Conservation (phyloP, 805 yeast species). For the Saturnispora saitoi region DNA sequence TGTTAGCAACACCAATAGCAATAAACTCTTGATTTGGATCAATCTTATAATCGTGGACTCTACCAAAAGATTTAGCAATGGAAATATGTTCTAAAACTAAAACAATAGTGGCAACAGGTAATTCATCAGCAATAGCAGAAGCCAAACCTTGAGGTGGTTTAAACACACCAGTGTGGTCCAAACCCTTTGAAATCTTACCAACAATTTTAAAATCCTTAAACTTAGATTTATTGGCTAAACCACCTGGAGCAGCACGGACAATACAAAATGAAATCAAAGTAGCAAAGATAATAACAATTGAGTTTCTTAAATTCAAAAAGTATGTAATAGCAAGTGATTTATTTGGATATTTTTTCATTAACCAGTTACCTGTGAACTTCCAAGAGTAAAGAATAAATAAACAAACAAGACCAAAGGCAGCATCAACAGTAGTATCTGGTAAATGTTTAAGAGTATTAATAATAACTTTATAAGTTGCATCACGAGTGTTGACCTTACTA, state of each 20-base stretch:
- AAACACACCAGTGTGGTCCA: slow-evolving; percentile 69
- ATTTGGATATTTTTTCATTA: slow-evolving; percentile 58
- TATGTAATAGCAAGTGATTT: slow-evolving; percentile 53
- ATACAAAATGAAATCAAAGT: slow-evolving; percentile 78
- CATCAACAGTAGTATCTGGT: slow-evolving; percentile 62
- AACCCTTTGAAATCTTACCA: slow-evolving; percentile 78
- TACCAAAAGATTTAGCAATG: slow-evolving; percentile 86
- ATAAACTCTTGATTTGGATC: slow-evolving; percentile 89
- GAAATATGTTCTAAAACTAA: slow-evolving; percentile 87
- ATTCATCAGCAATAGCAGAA: slow-evolving; percentile 55
- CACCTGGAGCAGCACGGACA: slow-evolving; percentile 35
- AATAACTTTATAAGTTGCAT: slow-evolving; percentile 58
- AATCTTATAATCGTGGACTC: slow-evolving; percentile 84
- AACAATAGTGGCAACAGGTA: slow-evolving; percentile 81
- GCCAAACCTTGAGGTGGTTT: slow-evolving; percentile 51
- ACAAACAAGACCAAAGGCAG: slow-evolving; percentile 80
- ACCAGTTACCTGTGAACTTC: slow-evolving; percentile 54
- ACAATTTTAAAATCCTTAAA: slow-evolving; percentile 45
- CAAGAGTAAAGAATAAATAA: slow-evolving; percentile 63
- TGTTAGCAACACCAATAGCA: slow-evolving; percentile 87
- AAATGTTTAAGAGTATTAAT: slow-evolving; percentile 66
- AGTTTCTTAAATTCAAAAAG: slow-evolving; percentile 68
- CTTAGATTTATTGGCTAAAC: slow-evolving; percentile 13
- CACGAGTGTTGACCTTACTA: slow-evolving; percentile 61
- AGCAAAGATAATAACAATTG: slow-evolving; percentile 70